Conservation (phyloP, 345 rosid genomes). For the Cardamine resedifolia region DNA sequence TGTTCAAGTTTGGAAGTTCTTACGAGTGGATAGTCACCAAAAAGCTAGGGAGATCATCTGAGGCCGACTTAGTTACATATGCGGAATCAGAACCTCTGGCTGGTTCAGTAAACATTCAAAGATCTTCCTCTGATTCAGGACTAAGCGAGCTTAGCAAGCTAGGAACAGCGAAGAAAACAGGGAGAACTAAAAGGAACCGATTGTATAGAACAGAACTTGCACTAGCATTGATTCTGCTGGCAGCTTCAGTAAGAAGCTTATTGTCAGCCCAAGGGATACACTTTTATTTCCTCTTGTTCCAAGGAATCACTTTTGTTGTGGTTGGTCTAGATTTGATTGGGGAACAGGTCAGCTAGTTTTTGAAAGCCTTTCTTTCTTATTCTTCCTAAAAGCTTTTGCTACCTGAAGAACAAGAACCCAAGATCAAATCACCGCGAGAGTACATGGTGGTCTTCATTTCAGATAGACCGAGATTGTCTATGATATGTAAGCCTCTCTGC, state of each 20-base stretch:
- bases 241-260: conserved; percentile 75
- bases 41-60: conserved; percentile 80
- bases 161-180: conserved; percentile 40
- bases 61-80: conserved; percentile 60
- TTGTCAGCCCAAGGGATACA: conserved; percentile 89
- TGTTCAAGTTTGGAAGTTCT: conserved; percentile 71
- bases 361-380: neutral
- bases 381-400: neutral
- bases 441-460: neutral
- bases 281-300: conserved; percentile 85
- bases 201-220: conserved; percentile 72
- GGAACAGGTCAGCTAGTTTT: conserved; percentile 66
- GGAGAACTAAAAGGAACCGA: conserved; percentile 53
- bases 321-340: conserved; percentile 95
- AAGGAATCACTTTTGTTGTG: conserved; percentile 74
- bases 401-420: neutral
- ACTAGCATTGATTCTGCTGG: conserved; percentile 64
- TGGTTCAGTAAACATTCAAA: conserved; percentile 39
- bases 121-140: conserved; percentile 75
- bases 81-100: conserved; percentile 55
- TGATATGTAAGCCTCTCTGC: neutral
- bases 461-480: neutral
- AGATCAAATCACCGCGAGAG: neutral
- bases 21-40: conserved; percentile 89
- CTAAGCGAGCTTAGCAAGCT: conserved; percentile 58